Conservation (phyloP, 1,284 basidiomycete genomes). For the Stygiomarasmius scandens region DNA sequence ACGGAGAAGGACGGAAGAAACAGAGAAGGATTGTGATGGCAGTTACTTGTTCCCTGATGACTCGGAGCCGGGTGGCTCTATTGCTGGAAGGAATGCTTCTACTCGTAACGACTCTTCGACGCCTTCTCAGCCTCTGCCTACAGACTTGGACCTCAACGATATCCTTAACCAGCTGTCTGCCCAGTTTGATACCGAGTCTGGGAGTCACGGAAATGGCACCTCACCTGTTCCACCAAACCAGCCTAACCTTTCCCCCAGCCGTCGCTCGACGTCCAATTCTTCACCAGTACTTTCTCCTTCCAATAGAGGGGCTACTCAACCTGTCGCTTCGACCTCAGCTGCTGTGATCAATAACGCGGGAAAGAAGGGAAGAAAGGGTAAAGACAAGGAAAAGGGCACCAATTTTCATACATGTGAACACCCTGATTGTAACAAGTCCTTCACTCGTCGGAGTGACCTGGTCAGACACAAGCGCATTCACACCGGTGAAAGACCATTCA, state of each 20-base stretch:
- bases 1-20: conserved; percentile 34
- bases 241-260: conserved; percentile 27
- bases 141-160: conserved; percentile 67
- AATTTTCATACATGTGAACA: conserved; percentile 58
- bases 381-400: conserved; percentile 42
- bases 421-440: conserved; percentile 73
- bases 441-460: conserved; percentile 76
- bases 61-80: neutral
- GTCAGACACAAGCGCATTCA: conserved; percentile 85
- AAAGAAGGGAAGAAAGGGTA: conserved; percentile 45
- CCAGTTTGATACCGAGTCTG: conserved; percentile 57
- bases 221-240: conserved; percentile 49
- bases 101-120: conserved; percentile 19
- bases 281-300: conserved; percentile 35
- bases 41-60: conserved; percentile 55
- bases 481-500: conserved; percentile 85
- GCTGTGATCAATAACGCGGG: conserved; percentile 21
- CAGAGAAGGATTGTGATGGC: conserved; percentile 50
- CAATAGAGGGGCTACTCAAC: conserved; percentile 35
- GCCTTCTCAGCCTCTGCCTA: conserved; percentile 20
- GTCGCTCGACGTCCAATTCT: conserved; percentile 20
- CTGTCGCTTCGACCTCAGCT: conserved; percentile 52
- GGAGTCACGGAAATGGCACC: conserved; percentile 37
- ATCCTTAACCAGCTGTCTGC: conserved; percentile 72
- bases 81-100: neutral